These are phyloP conservation scores for Nannochloropsis salina DNA, from an alignment of 108 stramenopile genomes.

Conservation along the genomic window DNA sequence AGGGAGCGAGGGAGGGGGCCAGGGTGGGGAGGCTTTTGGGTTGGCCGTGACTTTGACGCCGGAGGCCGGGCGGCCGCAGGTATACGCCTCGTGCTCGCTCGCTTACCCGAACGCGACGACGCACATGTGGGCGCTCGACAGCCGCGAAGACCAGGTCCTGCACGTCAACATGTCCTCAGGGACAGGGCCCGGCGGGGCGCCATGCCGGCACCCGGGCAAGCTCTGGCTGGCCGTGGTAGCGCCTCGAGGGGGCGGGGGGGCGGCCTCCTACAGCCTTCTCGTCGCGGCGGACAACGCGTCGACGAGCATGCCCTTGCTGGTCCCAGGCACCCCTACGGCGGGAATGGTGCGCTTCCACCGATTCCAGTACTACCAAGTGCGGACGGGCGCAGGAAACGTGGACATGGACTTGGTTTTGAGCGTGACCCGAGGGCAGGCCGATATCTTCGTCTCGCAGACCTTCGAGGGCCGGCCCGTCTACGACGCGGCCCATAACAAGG, in stretches of 20 bases:
- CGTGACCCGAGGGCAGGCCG: background rate
- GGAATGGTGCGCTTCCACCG: background rate
- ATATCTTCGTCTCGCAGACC: constrained; percentile 9
- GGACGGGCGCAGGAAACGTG: background rate
- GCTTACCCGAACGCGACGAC: constrained; percentile 20
- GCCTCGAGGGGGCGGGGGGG: background rate
- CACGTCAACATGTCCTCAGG: background rate
- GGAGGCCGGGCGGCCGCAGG: background rate
- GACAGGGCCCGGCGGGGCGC: background rate
- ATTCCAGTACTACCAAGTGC: constrained; percentile 17
- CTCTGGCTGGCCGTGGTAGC: background rate
- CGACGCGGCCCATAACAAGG: background rate
- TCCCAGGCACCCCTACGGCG: background rate
- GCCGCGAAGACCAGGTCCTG: background rate
- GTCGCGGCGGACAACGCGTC: background rate
- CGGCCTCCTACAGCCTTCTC: background rate
- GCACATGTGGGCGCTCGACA: constrained; percentile 1
- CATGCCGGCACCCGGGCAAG: background rate
- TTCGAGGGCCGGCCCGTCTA: constrained; percentile 22
- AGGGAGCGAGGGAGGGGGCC: background rate
- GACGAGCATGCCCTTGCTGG: constrained; percentile 5
- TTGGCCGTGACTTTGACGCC: constrained; percentile 10
- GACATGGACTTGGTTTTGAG: constrained; percentile 10
- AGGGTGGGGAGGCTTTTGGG: background rate
- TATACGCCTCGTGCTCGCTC: background rate